These are phyloP conservation scores for Combretum micranthum DNA, from an alignment of 345 rosid genomes.

Conservation along the genomic window DNA sequence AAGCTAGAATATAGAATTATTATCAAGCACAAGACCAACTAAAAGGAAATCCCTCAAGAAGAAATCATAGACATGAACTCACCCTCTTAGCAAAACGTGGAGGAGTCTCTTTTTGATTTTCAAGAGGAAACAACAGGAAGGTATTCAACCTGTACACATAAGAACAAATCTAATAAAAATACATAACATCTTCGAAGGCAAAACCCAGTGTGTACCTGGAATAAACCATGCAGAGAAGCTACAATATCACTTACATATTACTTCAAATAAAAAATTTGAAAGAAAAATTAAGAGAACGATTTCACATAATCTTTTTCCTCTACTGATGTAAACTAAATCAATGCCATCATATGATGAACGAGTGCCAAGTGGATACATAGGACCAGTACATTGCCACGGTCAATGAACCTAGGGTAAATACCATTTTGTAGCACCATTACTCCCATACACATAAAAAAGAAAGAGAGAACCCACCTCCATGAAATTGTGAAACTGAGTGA, in stretches of 20 bases:
- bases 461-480: constrained; percentile 62
- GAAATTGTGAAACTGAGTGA: constrained; percentile 96
- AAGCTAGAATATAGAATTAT: no score
- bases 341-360: no score
- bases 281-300: no score
- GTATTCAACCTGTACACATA: constrained; percentile 65
- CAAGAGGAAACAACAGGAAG: constrained; percentile 72
- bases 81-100: constrained; percentile 70
- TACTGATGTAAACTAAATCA: no score
- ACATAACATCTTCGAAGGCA: background rate
- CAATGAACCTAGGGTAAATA: constrained; percentile 1
- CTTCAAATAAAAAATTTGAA: no score
- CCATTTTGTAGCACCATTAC: background rate
- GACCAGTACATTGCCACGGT: no score
- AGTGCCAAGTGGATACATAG: no score
- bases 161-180: constrained; percentile 8
- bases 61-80: constrained; percentile 14
- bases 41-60: background rate
- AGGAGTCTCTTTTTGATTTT: constrained; percentile 61
- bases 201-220: background rate
- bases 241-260: no score
- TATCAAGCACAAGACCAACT: background rate
- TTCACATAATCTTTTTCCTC: no score
- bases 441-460: constrained; percentile 4
- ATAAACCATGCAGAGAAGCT: background rate